These are phyloP conservation scores for Heterobasidion irregulare DNA, from an alignment of 1,284 basidiomycete genomes.

Conservation along the genomic window DNA sequence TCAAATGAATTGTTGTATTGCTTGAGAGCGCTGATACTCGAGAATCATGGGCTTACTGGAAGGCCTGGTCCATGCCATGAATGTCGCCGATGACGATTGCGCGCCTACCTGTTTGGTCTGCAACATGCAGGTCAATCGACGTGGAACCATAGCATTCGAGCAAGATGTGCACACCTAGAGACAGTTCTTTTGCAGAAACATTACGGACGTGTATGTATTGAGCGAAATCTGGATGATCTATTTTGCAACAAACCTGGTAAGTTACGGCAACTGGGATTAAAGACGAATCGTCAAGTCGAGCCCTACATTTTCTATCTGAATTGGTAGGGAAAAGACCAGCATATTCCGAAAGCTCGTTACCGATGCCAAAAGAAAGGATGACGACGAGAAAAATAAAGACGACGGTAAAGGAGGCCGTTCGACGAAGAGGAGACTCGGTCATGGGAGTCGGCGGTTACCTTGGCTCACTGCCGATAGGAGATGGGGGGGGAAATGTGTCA, in stretches of 20 bases:
- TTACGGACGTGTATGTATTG: slow-evolving; percentile 33
- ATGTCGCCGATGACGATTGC: slow-evolving; percentile 77
- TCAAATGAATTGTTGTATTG: background rate
- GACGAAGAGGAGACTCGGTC: slow-evolving; percentile 2
- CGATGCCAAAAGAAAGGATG: slow-evolving; percentile 25
- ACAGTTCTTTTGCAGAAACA: slow-evolving; percentile 39
- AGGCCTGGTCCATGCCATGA: slow-evolving; percentile 67
- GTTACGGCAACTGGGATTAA: background rate
- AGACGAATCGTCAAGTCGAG: background rate
- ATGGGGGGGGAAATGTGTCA: no score
- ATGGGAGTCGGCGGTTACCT: background rate
- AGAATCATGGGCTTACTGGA: slow-evolving; percentile 42
- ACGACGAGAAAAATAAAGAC: slow-evolving; percentile 32
- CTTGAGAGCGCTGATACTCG: background rate
- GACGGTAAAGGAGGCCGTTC: slow-evolving; percentile 17
- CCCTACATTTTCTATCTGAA: background rate
- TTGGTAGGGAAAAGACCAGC: slow-evolving; percentile 5
- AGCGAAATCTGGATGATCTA: slow-evolving; percentile 49
- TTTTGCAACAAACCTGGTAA: background rate
- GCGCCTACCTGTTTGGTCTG: slow-evolving; percentile 45
- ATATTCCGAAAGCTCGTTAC: slow-evolving; percentile 8
- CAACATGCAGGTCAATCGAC: background rate
- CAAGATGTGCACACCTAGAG: slow-evolving; percentile 32
- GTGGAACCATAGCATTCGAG: background rate
- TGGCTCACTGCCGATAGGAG: no score